Evolutionary conservation across 495 filamentous ascomycete species (phyloP), one percentile per base, ranked within the genome.

Genomic region (Penicillium flavigenum): DNA sequence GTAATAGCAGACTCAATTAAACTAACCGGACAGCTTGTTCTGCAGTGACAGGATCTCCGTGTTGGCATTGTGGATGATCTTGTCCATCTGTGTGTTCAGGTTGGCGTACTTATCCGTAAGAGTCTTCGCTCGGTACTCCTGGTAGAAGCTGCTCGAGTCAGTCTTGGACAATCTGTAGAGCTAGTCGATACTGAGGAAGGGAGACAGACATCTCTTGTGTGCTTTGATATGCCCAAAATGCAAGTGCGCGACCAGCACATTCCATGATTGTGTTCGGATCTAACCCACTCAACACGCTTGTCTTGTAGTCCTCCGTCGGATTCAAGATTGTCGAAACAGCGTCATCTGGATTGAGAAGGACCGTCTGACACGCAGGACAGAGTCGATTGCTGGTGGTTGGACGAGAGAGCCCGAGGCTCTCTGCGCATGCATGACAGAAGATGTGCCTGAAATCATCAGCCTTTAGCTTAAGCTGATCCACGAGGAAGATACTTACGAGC

Each of bases 231-330:
- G 86, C 84, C 88, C 91, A 98, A 65, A 97, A 97, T 16, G 80
- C 83, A 53, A 97, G 70, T 5, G 87, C 94, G 54, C 90, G 81
- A 12, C 88, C 88, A 48, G 92, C 88, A 63, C 91, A 96, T 66
- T 97, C 94, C 82, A 96, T 92, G 51, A 98, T 89, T 11, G 86
- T 82, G 39, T 81, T 87, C 2, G 94, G 94, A 53, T 83, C 89
- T 6, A 96, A 73, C 0, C 94, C 94, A 68, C 89, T 90, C 14
- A 98, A 76, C 10, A 94, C 86, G 58, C 90, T 91, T 0, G 91
- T 93, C 66, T 96, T 96, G 79, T 96, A 97, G 59, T 96, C 94
- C 67, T 97, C 93, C 0, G 88, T 86, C 0, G 92, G 93, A 55
- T 89, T 90, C 32, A 98, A 79, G 46, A 86, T 80, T 1, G 88